These are phyloP conservation scores for Colletotrichum magnum DNA, from an alignment of 2,329 filamentous ascomycete species.

Conservation along the genomic window DNA sequence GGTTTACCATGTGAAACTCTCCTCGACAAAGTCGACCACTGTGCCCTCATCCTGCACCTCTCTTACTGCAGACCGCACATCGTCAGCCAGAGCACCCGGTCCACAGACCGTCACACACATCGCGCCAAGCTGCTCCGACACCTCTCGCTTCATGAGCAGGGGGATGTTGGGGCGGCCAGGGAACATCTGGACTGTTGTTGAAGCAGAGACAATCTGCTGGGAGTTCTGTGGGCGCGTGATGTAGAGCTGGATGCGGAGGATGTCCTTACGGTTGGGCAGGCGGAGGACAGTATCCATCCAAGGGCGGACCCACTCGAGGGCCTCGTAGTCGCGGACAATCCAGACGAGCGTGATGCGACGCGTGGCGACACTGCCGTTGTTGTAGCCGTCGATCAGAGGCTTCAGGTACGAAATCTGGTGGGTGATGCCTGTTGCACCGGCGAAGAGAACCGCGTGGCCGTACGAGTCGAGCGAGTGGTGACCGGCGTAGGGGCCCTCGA, in stretches of 20 bases:
- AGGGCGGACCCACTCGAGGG: constrained; percentile 92
- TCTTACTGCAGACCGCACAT: constrained; percentile 79
- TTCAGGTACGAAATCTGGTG: constrained; percentile 92
- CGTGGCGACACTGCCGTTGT: constrained; percentile 81
- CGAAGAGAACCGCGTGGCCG: constrained; percentile 91
- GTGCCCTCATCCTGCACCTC: constrained; percentile 71
- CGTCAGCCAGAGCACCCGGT: constrained; percentile 81
- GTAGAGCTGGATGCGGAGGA: constrained; percentile 90
- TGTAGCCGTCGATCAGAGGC: constrained; percentile 79
- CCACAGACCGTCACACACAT: constrained; percentile 90
- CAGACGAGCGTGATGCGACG: constrained; percentile 88
- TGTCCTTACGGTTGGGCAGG: constrained; percentile 84
- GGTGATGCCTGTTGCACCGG: constrained; percentile 94
- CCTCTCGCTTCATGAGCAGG: constrained; percentile 85
- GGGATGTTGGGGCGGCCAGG: constrained; percentile 88
- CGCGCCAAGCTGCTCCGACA: constrained; percentile 85
- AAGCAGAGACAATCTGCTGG: constrained; percentile 84
- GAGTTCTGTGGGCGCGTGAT: constrained; percentile 88
- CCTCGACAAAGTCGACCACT: constrained; percentile 82
- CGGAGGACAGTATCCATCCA: constrained; percentile 84
- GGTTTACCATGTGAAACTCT: constrained; percentile 78
- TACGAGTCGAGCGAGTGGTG: constrained; percentile 92
- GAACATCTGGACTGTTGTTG: constrained; percentile 89
- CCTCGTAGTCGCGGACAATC: constrained; percentile 91
- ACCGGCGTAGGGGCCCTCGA: constrained; percentile 91